Evolutionary conservation across 108 stramenopile species (phyloP).

Genomic region (Nitzschia sp.): DNA sequence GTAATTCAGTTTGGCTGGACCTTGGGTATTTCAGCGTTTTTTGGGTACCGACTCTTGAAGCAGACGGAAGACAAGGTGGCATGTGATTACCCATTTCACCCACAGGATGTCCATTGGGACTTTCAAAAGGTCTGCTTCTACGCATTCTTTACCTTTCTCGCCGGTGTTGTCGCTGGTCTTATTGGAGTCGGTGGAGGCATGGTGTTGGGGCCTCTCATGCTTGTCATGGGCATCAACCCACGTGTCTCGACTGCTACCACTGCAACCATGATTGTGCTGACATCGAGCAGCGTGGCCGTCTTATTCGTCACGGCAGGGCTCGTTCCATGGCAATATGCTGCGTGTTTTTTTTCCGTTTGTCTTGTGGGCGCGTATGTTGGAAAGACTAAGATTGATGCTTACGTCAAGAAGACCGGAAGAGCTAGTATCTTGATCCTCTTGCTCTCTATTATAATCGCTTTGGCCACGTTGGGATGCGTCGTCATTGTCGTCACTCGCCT

Average conservation of each 20-base stretch:
- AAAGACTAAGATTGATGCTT: slow-evolving; percentile 63
- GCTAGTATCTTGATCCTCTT: slow-evolving; percentile 52
- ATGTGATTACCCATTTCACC: slow-evolving; percentile 56
- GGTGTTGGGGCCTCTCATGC: slow-evolving; percentile 71
- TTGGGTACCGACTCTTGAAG: slow-evolving; percentile 47
- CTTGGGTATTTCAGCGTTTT: slow-evolving; percentile 50
- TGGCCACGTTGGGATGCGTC: slow-evolving; percentile 61
- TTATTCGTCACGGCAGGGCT: slow-evolving; percentile 66
- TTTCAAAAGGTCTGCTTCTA: slow-evolving; percentile 42
- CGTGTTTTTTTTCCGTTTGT: slow-evolving; percentile 64
- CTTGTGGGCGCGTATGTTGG: slow-evolving; percentile 63
- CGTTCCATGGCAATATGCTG: slow-evolving; percentile 63
- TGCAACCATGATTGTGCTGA: slow-evolving; percentile 74
- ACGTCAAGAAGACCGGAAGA: slow-evolving; percentile 66
- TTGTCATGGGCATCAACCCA: slow-evolving; percentile 73
- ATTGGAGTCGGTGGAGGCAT: slow-evolving; percentile 86
- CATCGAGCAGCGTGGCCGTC: slow-evolving; percentile 67
- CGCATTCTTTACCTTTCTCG: slow-evolving; percentile 57
- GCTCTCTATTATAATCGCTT: slow-evolving; percentile 62
- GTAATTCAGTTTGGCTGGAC: slow-evolving; percentile 65
- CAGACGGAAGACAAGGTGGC: slow-evolving; percentile 34
- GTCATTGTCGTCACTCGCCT: slow-evolving; percentile 56
- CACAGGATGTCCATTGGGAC: slow-evolving; percentile 63
- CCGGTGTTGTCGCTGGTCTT: slow-evolving; percentile 69
- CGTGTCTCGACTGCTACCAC: slow-evolving; percentile 69